Base-by-base conservation (phyloP, 2,329 filamentous ascomycete species). In the Aureobasidium namibiae region DNA sequence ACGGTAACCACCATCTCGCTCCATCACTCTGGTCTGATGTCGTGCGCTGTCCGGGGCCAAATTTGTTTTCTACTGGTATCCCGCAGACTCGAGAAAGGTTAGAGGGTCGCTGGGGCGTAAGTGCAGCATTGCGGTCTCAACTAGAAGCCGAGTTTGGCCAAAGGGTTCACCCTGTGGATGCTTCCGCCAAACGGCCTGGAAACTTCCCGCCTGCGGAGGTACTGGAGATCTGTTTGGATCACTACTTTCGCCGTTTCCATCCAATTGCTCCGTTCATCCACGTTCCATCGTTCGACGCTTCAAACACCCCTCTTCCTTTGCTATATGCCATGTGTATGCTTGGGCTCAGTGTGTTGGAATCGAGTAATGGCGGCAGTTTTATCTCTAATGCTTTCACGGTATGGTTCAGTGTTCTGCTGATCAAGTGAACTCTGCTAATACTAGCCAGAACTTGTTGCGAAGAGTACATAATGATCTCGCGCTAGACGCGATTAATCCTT, bases 171-270 rank as follows among this genome's bases (percentile, higher is more conserved):
- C 6, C 39, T 18, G 24, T 63, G 23, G 59, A 46, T n/a, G 65
- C 60, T 4, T 62, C 67, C 63, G 13, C 66, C 63, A 56, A 62
- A 45, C 61, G 67, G 42, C 50, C 67, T 42, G 64, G 70, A 46
- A 64, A 68, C 64, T 38, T 71, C 65, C 65, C 79, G 36, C 78
- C 78, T 2, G 76, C 78, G 4, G 79, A 81, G 63, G 77, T 81
- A 8, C 68, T 82, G 11, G 79, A 81, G 60, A 80, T 81, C 66
- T 77, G 78, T 9, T 65, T 82, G 21, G 79, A 81, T 64, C 73
- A 80, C 57, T 81, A 79, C 63, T 78, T 81, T 61, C 77, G 78
- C 49, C 77, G 78, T 36, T 81, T 81, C 60, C 78, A 81, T 58
- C 76, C 78, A 1, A 74, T 79, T 3, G 72, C 80, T 36, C 78